Evolutionary conservation across 306 rosid species (phyloP), one percentile per base, ranked within the genome.

Genomic region (Amphicarpaea edgeworthii): DNA sequence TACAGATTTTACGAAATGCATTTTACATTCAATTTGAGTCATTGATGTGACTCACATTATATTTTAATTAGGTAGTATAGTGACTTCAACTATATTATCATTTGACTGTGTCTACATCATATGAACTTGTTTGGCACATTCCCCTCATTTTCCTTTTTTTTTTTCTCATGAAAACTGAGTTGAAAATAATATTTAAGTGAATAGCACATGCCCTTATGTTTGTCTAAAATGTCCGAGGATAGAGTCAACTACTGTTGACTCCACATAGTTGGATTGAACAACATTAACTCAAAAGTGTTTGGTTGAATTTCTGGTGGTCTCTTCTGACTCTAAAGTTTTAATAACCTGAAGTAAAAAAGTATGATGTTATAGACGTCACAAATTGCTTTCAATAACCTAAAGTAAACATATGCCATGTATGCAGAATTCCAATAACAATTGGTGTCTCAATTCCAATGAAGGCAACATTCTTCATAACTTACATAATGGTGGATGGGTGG

Each of bases 401-500:
- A 12, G 5, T 49, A 28, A 54, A 79, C 24, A 66, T 16, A 21
- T 77, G 59, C 30, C 43, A 24, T 70, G 60, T 32, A 41, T 90
- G 86, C 93, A 95, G 98, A 10, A 95, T 92, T 66, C 96, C 98
- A 8, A 90, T 72, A 80, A 95, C 97, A 43, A 85, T 95, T 8
- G 98, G 98, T 51, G 93, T 88, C 69, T 95, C 98, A 38, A 95
- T 95, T 85, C 98, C 98, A 40, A 95, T 95, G 98, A 95, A 95
- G 84, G 98, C 98, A 38, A 95, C 98, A 12, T 95, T 95, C 93
- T 95, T 95, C 81, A 92, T 95, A 73, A 95, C 97, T 64, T 95
- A 92, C 79, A 89, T 90, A 75, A 95, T 95, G 98, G 98, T 95
- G 23, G 98, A 95, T 82, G 98, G 98, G 38, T 95, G 98, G 98